A percentile compares a stretch with the other conserved stretches of the same genome.
Evolutionary conservation across 2,329 filamentous ascomycete species (phyloP).

Genomic region (Tolypocladium ophioglossoides): DNA sequence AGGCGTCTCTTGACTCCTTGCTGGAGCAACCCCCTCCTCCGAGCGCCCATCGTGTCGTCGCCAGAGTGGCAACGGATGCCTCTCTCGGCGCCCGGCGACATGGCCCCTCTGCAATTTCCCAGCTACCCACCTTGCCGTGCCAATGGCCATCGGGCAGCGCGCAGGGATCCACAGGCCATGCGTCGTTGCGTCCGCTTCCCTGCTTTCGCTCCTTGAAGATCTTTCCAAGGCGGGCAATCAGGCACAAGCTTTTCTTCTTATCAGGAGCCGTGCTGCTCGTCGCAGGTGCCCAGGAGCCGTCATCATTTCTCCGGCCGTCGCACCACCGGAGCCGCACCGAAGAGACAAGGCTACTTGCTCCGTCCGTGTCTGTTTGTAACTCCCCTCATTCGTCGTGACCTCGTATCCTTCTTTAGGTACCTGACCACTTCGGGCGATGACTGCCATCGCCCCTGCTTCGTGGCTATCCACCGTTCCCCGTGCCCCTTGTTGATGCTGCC

Average conservation of each 20-base stretch:
- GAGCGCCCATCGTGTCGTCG: neutral
- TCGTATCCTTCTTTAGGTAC: too few relatives aligned
- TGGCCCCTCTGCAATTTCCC: slow-evolving; percentile 9
- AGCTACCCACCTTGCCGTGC: slow-evolving; percentile 4
- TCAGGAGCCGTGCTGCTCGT: neutral
- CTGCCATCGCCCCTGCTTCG: too few relatives aligned
- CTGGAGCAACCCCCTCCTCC: neutral
- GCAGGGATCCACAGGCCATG: neutral
- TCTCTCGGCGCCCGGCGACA: neutral
- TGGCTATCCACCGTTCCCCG: too few relatives aligned
- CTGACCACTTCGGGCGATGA: too few relatives aligned
- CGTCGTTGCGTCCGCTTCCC: neutral
- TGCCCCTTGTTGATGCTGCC: too few relatives aligned
- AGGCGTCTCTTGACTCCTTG: neutral
- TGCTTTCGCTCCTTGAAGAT: neutral
- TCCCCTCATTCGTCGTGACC: too few relatives aligned
- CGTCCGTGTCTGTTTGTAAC: too few relatives aligned
- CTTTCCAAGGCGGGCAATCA: neutral
- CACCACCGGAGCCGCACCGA: neutral
- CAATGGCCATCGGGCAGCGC: neutral
- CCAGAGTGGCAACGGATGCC: neutral
- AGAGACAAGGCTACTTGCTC: neutral
- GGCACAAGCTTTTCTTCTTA: neutral
- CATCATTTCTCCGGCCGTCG: neutral
- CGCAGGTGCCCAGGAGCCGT: neutral